phyloP scores from a whole-genome alignment of 495 filamentous ascomycete species.

The Aspergillus avenaceus region DNA sequence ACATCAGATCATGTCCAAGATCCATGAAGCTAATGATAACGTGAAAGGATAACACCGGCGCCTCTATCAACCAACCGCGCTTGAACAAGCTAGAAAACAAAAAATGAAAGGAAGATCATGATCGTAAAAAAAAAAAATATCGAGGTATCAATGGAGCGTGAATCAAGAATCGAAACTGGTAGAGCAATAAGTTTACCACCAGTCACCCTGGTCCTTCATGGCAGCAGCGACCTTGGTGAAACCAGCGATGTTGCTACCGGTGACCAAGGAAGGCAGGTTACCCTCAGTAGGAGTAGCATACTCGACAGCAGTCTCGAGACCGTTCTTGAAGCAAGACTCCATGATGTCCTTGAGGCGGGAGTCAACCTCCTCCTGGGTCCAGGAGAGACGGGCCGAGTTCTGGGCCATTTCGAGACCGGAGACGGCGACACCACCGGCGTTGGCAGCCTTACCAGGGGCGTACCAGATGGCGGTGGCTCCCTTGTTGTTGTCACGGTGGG shows the following conservation, averaged over 20 bases:
- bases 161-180: constrained; percentile 8
- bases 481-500: constrained; percentile 64
- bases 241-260: constrained; percentile 93
- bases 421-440: constrained; percentile 95
- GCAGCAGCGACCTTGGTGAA: constrained; percentile 94
- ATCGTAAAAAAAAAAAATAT: constrained; percentile 13
- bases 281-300: constrained; percentile 75
- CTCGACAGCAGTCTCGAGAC: constrained; percentile 82
- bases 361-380: constrained; percentile 90
- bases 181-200: constrained; percentile 59
- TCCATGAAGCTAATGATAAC: constrained; percentile 3
- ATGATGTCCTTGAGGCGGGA: constrained; percentile 89
- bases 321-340: constrained; percentile 89
- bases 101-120: constrained; percentile 23
- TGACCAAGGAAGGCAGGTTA: constrained; percentile 83
- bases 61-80: constrained; percentile 37
- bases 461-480: constrained; percentile 81
- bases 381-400: constrained; percentile 81
- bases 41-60: constrained; percentile 26
- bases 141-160: constrained; percentile 7
- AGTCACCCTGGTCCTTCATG: constrained; percentile 96
- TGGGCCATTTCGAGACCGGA: constrained; percentile 99
- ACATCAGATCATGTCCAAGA: neutral
- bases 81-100: constrained; percentile 23
- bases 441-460: constrained; percentile 88